Conservation (phyloP, 208 protist species). For the Leishmania mexicana region DNA sequence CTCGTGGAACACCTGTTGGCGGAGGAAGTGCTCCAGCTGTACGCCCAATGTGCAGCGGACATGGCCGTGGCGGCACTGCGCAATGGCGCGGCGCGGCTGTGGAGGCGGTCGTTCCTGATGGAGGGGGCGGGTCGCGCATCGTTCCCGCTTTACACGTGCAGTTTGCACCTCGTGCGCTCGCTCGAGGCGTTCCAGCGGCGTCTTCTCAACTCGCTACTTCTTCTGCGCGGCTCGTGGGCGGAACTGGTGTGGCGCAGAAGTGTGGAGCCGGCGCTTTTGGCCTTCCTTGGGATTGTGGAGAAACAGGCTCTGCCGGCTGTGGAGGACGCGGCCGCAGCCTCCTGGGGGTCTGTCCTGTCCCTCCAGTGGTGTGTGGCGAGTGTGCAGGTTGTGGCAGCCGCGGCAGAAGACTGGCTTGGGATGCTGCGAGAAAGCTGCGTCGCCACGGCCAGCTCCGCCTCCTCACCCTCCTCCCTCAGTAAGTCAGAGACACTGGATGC, state of each 20-base stretch:
- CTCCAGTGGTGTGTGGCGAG: conserved; percentile 32
- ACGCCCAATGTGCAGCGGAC: conserved; percentile 21
- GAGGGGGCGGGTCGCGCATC: not conserved
- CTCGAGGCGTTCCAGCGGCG: conserved; percentile 62
- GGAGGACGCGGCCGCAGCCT: not conserved
- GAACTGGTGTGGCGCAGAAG: conserved; percentile 19
- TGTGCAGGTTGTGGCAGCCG: conserved; percentile 24
- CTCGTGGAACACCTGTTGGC: conserved; percentile 33
- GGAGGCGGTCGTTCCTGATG: conserved; percentile 52
- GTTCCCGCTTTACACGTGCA: conserved; percentile 25
- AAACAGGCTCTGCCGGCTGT: conserved; percentile 1
- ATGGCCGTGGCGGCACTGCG: conserved; percentile 36
- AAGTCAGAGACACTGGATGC: conserved; percentile 24
- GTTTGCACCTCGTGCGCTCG: conserved; percentile 50
- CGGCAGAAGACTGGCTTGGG: conserved; percentile 41
- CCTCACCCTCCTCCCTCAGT: not conserved
- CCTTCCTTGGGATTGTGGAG: conserved; percentile 23
- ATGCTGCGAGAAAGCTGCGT: conserved; percentile 32
- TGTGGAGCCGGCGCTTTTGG: conserved; percentile 25
- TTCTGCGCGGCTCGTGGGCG: conserved; percentile 12
- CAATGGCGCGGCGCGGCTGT: conserved; percentile 41
- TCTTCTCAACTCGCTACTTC: conserved; percentile 36
- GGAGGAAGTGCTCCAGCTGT: conserved; percentile 29
- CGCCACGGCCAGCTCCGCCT: not conserved
- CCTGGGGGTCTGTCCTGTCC: conserved; percentile 22